phyloP scores from a whole-genome alignment of 2,329 filamentous ascomycete genomes.

The Aspergillus sp. region DNA sequence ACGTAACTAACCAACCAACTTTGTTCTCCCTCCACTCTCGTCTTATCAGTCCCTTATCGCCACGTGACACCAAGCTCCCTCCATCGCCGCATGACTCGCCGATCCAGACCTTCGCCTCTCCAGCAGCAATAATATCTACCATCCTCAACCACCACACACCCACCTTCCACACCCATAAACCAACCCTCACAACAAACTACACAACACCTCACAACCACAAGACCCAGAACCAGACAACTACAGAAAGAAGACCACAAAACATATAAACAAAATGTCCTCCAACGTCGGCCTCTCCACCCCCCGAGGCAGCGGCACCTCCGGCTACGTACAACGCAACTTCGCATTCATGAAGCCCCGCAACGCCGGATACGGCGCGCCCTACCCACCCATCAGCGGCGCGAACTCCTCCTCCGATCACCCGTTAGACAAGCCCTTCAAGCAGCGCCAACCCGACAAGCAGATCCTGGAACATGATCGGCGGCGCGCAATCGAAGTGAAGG shows the following conservation, averaged over 20 bases:
- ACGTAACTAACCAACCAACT: no score
- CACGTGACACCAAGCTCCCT: neutral
- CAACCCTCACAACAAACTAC: no score
- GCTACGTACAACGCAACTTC: conserved; percentile 95
- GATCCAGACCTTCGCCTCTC: neutral
- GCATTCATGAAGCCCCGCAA: conserved; percentile 86
- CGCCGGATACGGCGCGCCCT: conserved; percentile 66
- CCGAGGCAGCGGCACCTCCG: conserved; percentile 91
- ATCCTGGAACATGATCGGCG: conserved; percentile 94
- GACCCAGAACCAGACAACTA: neutral
- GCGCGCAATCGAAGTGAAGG: conserved; percentile 87
- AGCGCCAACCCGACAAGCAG: conserved; percentile 84
- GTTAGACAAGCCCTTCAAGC: conserved; percentile 60
- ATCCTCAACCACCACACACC: neutral
- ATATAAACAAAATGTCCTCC: conserved; percentile 70
- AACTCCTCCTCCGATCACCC: conserved; percentile 26
- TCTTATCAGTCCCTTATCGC: neutral
- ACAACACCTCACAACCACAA: neutral
- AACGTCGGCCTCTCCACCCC: conserved; percentile 96
- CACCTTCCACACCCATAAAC: no score
- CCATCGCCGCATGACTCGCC: neutral
- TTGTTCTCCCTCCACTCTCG: no score
- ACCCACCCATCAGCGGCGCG: conserved; percentile 52
- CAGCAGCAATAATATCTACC: neutral
- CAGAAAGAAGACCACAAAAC: neutral